A percentile compares a stretch with the other conserved stretches of the same genome.
Conservation (phyloP, 495 filamentous ascomycete genomes). For the Neurospora sp. region DNA sequence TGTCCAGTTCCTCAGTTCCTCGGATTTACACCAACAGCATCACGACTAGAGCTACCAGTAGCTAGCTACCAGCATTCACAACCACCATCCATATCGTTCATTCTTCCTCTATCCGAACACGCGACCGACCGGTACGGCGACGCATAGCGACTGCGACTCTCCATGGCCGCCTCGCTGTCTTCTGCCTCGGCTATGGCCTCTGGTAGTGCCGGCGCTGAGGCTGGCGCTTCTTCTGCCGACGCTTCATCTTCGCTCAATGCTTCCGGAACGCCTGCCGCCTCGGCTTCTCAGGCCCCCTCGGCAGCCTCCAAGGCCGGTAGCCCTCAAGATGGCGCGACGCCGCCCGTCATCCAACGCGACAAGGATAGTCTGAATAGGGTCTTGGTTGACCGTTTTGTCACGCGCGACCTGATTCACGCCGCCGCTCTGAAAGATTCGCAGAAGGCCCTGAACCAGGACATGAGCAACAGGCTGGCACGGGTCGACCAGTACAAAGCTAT, state of each 20-base stretch:
- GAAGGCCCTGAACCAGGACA: slow-evolving; percentile 27
- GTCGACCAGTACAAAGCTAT: slow-evolving; percentile 42
- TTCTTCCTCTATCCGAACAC: not conserved
- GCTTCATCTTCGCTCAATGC: slow-evolving; percentile 9
- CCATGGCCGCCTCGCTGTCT: slow-evolving; percentile 23
- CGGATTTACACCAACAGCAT: not conserved
- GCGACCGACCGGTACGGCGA: not conserved
- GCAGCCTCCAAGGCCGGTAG: slow-evolving; percentile 23
- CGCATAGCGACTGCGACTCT: not conserved
- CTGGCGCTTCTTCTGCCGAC: slow-evolving; percentile 2
- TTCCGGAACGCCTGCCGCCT: slow-evolving; percentile 9
- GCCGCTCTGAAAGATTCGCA: slow-evolving; percentile 45
- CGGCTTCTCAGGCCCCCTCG: slow-evolving; percentile 16
- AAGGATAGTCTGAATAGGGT: slow-evolving; percentile 44
- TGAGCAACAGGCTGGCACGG: slow-evolving; percentile 27
- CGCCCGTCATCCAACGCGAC: slow-evolving; percentile 26
- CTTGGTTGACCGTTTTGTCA: slow-evolving; percentile 64
- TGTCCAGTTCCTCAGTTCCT: not conserved
- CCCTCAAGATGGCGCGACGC: slow-evolving; percentile 15
- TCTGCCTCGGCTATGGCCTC: slow-evolving; percentile 9
- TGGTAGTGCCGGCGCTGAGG: slow-evolving; percentile 3
- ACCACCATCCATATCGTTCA: not conserved
- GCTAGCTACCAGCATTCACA: not conserved
- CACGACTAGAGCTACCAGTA: not conserved
- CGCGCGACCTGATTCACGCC: slow-evolving; percentile 63